Base-by-base conservation (phyloP, 2,329 filamentous ascomycete species). In the Neopestalotiopsis clavispora region DNA sequence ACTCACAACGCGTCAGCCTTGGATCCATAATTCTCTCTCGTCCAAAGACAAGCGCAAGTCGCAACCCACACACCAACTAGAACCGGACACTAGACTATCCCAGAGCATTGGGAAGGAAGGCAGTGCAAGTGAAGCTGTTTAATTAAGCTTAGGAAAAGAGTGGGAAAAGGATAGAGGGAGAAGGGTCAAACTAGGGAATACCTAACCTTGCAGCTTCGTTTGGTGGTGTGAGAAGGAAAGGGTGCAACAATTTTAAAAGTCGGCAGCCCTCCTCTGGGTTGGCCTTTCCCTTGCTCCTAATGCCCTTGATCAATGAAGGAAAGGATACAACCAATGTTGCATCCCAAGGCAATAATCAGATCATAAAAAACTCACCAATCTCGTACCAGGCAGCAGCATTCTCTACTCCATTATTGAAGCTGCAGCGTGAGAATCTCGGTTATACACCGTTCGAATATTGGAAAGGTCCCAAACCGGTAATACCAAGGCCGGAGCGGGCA, bases 1-100 rank as follows among this genome's bases (percentile, higher is more conserved):
- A 75, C 74, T 71, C 63, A 56, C 66, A 73, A 71, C 72, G 73
- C 74, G 71, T 73, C 73, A 75, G 69, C 69, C 69, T 71, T 10
- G 45, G 69, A 68, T 69, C 72, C 67, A 71, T 67, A 28, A 28
- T 28, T 28, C 23, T 28, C 72, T 66, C 68, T 69, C 10, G 34
- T 38, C 34, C 23, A 30, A 6, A 20, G 17, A 49, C 28, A 56
- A 59, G 65, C 52, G 52, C 65, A 28, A 28, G 23, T 28, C 23
- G 23, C 23, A 28, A 28, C 23, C 23, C 59, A 38, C 52, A 30
- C 65, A 67, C 56, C 49, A 67, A 38, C 23, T 34, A n/a, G 28
- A 30, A 34, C 6, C 14, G 20, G 5, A 62, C 17, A 12, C 59
- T 62, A 30, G 59, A 38, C 10, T 34, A 28, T 28, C 57, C 59